Base-by-base conservation (phyloP, 2,329 filamentous ascomycete species). In the Pyrenophora tritici-repentis region DNA sequence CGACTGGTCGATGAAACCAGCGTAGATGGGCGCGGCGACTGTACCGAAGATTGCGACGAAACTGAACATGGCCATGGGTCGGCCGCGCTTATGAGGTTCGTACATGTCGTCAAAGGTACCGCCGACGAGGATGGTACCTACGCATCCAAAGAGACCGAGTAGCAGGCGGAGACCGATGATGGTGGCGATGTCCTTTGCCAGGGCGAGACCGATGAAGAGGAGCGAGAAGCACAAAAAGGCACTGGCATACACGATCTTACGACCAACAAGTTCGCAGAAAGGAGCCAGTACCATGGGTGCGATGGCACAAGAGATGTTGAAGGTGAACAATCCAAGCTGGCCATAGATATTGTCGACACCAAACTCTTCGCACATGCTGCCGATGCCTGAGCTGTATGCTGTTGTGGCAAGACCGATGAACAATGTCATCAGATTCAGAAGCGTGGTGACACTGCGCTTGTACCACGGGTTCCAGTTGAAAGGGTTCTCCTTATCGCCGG, bases 1-100 rank as follows among this genome's bases (percentile, higher is more conserved):
- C 34, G 77, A 69, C 61, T 80, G 71, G 63, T 81, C 78, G 62
- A 82, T 81, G 71, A 81, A 81, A 36, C 79, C 78, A 39, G 79
- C 78, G 61, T 82, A 81, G 59, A 82, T 81, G 33, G 80, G 80
- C 3, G 80, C 80, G 4, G 73, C 77, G 20, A 82, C 79, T 8
- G 80, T 82, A 37, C 80, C 80, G 49, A 66, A 66, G 18, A 66
- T 65, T 17, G 63, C 62, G 24, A 66, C 55, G 49, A 66, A 66
- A 26, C 49, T 54, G 58, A 66, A 66, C 63, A 66, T 66, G 31
- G 63, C 63, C 63, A 66, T 66, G 6, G 63, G 63, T 4, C 62
- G 59, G 16, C 63, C 63, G 10, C 63, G 62, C 26, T 63, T 58
- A 35, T 66, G 61, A 2, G 63, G 59, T 13, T 64, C 62, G 44